These are phyloP conservation scores for Globisporangium sylvaticum DNA, from an alignment of 352 stramenopile species.

Conservation along the genomic window DNA sequence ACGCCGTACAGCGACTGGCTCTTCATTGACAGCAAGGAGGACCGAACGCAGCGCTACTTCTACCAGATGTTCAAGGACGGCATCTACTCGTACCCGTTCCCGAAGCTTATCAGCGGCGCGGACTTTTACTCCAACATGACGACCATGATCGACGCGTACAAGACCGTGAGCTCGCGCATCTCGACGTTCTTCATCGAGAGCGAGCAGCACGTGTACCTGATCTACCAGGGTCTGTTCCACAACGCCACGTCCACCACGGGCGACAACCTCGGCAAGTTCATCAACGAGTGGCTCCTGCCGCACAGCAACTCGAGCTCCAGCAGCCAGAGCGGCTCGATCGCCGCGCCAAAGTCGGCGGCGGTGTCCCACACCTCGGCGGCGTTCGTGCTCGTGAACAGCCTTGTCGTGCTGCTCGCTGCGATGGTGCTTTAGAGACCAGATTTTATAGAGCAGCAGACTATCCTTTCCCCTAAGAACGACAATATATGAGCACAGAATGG, in stretches of 20 bases:
- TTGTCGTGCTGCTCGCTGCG: slow-evolving; percentile 12
- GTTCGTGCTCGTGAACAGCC: slow-evolving; percentile 6
- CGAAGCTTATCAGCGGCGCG: slow-evolving; percentile 38
- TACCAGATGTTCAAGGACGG: slow-evolving; percentile 55
- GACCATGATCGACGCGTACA: slow-evolving; percentile 48
- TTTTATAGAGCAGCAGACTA: neutral
- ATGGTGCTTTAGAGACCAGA: slow-evolving; percentile 5
- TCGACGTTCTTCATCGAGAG: slow-evolving; percentile 49
- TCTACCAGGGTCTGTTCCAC: slow-evolving; percentile 35
- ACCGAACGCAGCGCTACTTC: slow-evolving; percentile 61
- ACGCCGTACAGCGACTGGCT: slow-evolving; percentile 51
- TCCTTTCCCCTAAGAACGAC: neutral
- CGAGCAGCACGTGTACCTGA: slow-evolving; percentile 51
- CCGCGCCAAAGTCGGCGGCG: neutral
- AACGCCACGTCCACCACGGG: slow-evolving; percentile 37
- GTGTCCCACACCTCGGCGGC: neutral
- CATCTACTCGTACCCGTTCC: slow-evolving; percentile 52
- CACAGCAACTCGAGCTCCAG: slow-evolving; percentile 11
- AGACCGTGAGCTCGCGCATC: slow-evolving; percentile 37
- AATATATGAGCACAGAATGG: slow-evolving; percentile 3
- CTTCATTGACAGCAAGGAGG: slow-evolving; percentile 60
- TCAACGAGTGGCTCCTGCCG: slow-evolving; percentile 22
- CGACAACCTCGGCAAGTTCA: slow-evolving; percentile 24
- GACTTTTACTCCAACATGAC: slow-evolving; percentile 61
- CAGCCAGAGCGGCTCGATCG: neutral